Evolutionary conservation across 2,329 filamentous ascomycete genomes (phyloP).

Genomic region (Sporothrix pallida): DNA sequence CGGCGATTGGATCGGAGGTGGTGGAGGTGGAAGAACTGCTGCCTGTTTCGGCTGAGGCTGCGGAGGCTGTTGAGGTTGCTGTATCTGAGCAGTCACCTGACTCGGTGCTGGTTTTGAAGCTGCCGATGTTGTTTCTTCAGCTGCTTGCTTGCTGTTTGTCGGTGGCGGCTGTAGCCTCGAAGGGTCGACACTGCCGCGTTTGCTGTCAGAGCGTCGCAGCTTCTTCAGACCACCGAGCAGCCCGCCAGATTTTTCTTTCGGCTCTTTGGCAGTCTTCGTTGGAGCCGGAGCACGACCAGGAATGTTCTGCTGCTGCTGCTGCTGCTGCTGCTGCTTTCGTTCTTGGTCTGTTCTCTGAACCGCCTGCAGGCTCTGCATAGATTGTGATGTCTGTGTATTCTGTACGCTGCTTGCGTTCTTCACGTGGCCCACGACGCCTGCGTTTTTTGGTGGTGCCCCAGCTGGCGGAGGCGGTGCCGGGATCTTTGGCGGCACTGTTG

Average conservation of each 20-base stretch:
- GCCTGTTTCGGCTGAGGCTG: not conserved
- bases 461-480: slow-evolving; percentile 17
- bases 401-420: not conserved
- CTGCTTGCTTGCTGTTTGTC: not conserved
- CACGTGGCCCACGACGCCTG: not conserved
- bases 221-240: slow-evolving; percentile 26
- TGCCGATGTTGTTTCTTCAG: not conserved
- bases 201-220: slow-evolving; percentile 27
- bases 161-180: not conserved
- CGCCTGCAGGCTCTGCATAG: slow-evolving; percentile 14
- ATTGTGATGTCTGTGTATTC: not conserved
- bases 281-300: not conserved
- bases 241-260: slow-evolving; percentile 2
- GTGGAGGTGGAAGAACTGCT: slow-evolving; percentile 1
- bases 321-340: not conserved
- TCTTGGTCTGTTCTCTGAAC: slow-evolving; percentile 6
- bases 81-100: not conserved
- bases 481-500: slow-evolving; percentile 3
- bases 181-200: not conserved
- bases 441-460: not conserved
- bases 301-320: not conserved
- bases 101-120: not conserved
- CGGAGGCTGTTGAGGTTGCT: not conserved
- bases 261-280: not conserved
- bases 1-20: slow-evolving; percentile 9